phyloP scores from a whole-genome alignment of 208 protist genomes.

The Crithidia bombi region DNA sequence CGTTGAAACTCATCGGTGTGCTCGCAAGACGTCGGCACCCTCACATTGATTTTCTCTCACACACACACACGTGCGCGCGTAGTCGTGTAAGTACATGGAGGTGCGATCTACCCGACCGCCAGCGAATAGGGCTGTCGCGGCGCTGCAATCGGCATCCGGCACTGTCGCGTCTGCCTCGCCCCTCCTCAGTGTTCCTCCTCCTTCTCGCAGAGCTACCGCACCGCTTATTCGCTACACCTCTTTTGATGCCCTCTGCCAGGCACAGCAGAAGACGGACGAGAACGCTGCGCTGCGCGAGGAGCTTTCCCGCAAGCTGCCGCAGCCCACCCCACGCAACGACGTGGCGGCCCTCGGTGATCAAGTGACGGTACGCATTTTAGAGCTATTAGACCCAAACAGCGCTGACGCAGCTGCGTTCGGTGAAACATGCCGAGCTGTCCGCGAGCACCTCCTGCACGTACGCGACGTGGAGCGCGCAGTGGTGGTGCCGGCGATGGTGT shows the following conservation, averaged over 20 bases:
- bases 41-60: too few species aligned
- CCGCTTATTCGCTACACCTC: slow-evolving; percentile 45
- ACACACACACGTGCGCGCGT: neutral
- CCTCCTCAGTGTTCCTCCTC: slow-evolving; percentile 21
- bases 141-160: slow-evolving; percentile 45
- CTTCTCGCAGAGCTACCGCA: neutral
- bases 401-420: slow-evolving; percentile 38
- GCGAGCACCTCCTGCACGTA: slow-evolving; percentile 30
- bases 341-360: slow-evolving; percentile 39
- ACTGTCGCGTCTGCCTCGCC: slow-evolving; percentile 27
- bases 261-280: slow-evolving; percentile 37
- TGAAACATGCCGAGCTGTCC: slow-evolving; percentile 57
- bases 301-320: slow-evolving; percentile 41
- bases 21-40: too few species aligned
- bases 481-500: slow-evolving; percentile 53
- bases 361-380: slow-evolving; percentile 41
- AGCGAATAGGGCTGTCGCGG: slow-evolving; percentile 71
- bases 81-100: slow-evolving; percentile 17
- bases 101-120: slow-evolving; percentile 15
- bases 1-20: too few species aligned
- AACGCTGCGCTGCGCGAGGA: slow-evolving; percentile 39
- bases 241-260: slow-evolving; percentile 39
- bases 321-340: slow-evolving; percentile 50
- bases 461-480: slow-evolving; percentile 32
- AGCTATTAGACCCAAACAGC: slow-evolving; percentile 35